Evolutionary conservation across 352 stramenopile genomes (phyloP), one percentile per base, ranked within the genome.

Genomic region (Pythium oligandrum): DNA sequence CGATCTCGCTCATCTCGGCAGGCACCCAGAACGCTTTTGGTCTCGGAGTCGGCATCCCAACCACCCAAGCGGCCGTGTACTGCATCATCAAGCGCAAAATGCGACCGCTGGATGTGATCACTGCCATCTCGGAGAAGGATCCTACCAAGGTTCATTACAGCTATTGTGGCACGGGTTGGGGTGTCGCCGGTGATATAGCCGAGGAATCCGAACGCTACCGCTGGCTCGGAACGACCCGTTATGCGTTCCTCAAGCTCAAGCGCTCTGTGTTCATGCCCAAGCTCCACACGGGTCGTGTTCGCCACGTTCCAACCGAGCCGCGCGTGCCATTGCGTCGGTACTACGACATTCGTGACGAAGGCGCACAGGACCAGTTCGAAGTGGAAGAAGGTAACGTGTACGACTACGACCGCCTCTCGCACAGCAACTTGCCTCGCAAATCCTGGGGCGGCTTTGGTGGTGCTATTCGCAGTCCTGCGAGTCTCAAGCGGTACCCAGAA

Each of bases 71-170:
- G 12, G 75, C 81, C 4, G 63, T 91, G 12, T 91, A 83, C 58
- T 91, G 81, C 71, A 91, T 91, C 42, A 65, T 91, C 48, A 91
- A 91, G 68, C 78, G 78, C 51, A 91, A 91, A 63, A 86, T 91
- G 60, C 78, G 81, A 0, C 81, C 81, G 32, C 62, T 91, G 17
- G 81, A 91, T 47, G 81, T 91, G 35, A 76, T 88, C 63, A 89
- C 81, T n/a, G 70, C 75, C 8, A 59, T 71, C 4, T 68, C 77
- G 8, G 64, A 76, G 39, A 68, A 80, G n/a, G 71, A 87, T 0
- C 76, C 71, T 3, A 60, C 70, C n/a, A 70, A 73, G 8, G 77
- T 92, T 40, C 78, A 90, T 48, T 92, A 86, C 66, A 90, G 79
- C 59, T 93, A 88, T 64, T 93, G 82, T 38, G 82, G 82, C n/a